Conservation (phyloP, 129 eudicot species). For the Flaveria trinervia region DNA sequence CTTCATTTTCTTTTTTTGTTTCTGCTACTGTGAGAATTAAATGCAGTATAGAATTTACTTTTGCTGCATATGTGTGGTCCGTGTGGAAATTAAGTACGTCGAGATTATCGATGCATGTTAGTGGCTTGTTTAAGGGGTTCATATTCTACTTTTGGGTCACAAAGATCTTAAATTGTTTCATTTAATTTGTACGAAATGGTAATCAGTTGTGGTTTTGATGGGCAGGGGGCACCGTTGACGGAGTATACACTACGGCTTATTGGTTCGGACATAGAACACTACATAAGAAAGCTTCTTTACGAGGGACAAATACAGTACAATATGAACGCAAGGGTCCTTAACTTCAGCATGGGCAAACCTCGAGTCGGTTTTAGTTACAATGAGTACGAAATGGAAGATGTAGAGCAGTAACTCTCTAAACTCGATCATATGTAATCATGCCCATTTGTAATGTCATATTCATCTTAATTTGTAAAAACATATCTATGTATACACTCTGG, state of each 20-base stretch:
- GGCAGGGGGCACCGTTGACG: constrained; percentile 91
- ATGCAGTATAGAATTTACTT: too few relatives aligned
- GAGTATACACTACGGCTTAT: constrained; percentile 88
- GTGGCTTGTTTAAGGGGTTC: too few relatives aligned
- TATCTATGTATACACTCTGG: background rate
- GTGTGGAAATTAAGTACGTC: too few relatives aligned
- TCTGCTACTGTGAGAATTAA: too few relatives aligned
- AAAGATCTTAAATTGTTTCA: too few relatives aligned
- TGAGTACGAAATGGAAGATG: constrained; percentile 46
- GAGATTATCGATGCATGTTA: too few relatives aligned
- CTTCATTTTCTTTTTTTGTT: too few relatives aligned
- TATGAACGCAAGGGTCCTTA: constrained; percentile 84
- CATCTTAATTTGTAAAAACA: background rate
- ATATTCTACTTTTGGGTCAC: too few relatives aligned
- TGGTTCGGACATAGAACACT: constrained; percentile 91
- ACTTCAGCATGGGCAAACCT: constrained; percentile 99
- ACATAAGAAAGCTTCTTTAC: constrained; percentile 79
- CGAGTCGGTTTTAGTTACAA: constrained; percentile 69
- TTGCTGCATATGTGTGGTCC: too few relatives aligned
- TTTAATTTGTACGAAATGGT: too few relatives aligned
- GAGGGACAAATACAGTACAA: constrained; percentile 80
- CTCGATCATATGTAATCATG: background rate
- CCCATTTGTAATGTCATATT: background rate
- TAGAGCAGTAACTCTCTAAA: constrained; percentile 27
- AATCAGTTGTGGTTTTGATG: constrained; percentile 4